A percentile compares a stretch with the other conserved stretches of the same genome.
Evolutionary conservation across 805 yeast species (phyloP).

Genomic region (Nakazawaea pomicola): DNA sequence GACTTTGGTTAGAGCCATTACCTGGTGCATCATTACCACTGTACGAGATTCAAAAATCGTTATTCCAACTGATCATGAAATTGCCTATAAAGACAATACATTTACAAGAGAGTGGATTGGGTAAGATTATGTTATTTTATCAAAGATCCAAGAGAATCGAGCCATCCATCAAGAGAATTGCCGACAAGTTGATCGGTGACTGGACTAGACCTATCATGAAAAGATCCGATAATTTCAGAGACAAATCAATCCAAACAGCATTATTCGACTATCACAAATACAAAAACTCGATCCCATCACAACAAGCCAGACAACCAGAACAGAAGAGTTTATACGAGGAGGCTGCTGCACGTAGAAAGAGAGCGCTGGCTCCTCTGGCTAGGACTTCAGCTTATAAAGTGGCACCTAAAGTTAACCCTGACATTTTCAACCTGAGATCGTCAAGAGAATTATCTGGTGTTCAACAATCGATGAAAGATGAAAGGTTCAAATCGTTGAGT

Average conservation of each 20-base stretch:
- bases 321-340: constrained; percentile 73
- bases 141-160: constrained; percentile 89
- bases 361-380: constrained; percentile 95
- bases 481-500: constrained; percentile 76
- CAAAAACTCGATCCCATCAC: constrained; percentile 34
- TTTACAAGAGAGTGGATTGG: constrained; percentile 89
- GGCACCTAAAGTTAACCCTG: constrained; percentile 75
- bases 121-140: constrained; percentile 89
- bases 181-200: constrained; percentile 87
- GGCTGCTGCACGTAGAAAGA: constrained; percentile 83
- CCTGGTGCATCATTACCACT: constrained; percentile 99
- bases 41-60: constrained; percentile 86
- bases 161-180: constrained; percentile 76
- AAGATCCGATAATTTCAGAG: constrained; percentile 90
- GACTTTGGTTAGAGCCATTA: constrained; percentile 96
- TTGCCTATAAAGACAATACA: constrained; percentile 95
- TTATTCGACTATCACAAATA: constrained; percentile 60
- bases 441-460: constrained; percentile 36
- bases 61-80: constrained; percentile 66
- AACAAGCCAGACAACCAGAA: constrained; percentile 24
- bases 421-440: constrained; percentile 37
- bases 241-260: constrained; percentile 65
- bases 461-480: constrained; percentile 57
- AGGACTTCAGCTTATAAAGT: constrained; percentile 83
- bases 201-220: constrained; percentile 99